Base-by-base conservation (phyloP, 176 grass and related monocot genomes). In the Musa troglodytarum region DNA sequence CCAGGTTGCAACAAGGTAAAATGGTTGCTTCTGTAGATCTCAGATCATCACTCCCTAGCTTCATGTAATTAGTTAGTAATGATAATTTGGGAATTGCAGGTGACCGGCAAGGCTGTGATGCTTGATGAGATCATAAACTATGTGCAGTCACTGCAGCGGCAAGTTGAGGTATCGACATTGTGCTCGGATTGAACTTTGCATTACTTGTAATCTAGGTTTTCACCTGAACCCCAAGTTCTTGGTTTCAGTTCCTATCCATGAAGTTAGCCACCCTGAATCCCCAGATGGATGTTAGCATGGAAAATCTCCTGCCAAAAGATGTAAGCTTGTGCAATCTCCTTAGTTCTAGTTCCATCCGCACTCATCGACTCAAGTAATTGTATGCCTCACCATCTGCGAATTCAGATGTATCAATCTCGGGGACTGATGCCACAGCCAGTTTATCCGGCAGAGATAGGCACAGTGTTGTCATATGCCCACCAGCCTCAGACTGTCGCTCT, bases 111-210 rank as follows among this genome's bases (percentile, higher is more conserved):
- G 73, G 86, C 89, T 10, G 83, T 92, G 9, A 92, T 92, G 89
- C 83, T 92, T 13, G 89, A 92, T 71, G 89, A 92, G 83, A 92
- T 92, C 70, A 88, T 92, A 79, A 88, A 92, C 86, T 92, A 92
- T 26, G 89, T 88, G 22, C 89, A 86, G 78, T 92, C 89, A 53
- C 74, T 92, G 83, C 89, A 92, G 86, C 83, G 80, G 9, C 89
- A 88, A 50, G 86, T 92, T 24, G 89, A 92, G 86, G 89, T 92
- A 83, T 28, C 3, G 1, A 29, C 10, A 28, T 28, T 49, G 15
- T 57, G 3, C 12, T 2, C 11, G 17, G 52, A 74, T 25, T 9
- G 4, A 54, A 73, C 25, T 24, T n/a, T 73, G 50, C 21, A 1
- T 22, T 1, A 13, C 12, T 55, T 74, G 3, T 26, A 8, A 43